A percentile compares a stretch with the other conserved stretches of the same genome.
These are phyloP conservation scores for Nitzschia putrida DNA, from an alignment of 108 stramenopile genomes.

Conservation along the genomic window DNA sequence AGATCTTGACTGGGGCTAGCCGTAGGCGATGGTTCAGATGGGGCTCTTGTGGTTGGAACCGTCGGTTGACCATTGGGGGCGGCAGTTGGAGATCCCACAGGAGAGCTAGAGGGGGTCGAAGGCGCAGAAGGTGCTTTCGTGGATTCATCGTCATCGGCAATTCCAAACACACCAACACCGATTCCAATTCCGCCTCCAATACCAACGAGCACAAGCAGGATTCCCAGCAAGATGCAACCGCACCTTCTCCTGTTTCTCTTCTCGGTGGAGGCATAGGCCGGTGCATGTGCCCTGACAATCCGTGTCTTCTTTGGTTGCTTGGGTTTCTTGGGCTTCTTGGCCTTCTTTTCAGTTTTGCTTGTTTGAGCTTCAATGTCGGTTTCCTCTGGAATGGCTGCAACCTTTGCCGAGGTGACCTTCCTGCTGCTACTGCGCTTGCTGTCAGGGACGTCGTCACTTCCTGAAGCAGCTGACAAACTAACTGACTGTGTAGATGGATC, in stretches of 20 bases:
- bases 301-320: conserved; percentile 21
- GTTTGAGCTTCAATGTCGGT: conserved; percentile 10
- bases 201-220: conserved; percentile 34
- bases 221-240: conserved; percentile 26
- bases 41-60: conserved; percentile 9
- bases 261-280: conserved; percentile 20
- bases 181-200: conserved; percentile 38
- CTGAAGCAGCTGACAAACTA: not conserved
- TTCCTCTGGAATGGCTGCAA: not conserved
- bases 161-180: conserved; percentile 34
- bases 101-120: conserved; percentile 5
- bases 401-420: not conserved
- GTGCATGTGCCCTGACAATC: conserved; percentile 19
- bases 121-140: conserved; percentile 2
- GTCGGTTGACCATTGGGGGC: not conserved
- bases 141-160: conserved; percentile 12
- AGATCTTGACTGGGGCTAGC: conserved; percentile 14
- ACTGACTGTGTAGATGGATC: conserved; percentile 21
- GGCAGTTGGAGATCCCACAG: conserved; percentile 5
- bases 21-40: conserved; percentile 12
- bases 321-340: conserved; percentile 4
- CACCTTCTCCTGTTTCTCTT: conserved; percentile 24
- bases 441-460: conserved; percentile 13
- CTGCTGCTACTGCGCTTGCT: not conserved
- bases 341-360: not conserved